Evolutionary conservation across 2,329 filamentous ascomycete species (phyloP).

Genomic region (Epichloe glyceriae): DNA sequence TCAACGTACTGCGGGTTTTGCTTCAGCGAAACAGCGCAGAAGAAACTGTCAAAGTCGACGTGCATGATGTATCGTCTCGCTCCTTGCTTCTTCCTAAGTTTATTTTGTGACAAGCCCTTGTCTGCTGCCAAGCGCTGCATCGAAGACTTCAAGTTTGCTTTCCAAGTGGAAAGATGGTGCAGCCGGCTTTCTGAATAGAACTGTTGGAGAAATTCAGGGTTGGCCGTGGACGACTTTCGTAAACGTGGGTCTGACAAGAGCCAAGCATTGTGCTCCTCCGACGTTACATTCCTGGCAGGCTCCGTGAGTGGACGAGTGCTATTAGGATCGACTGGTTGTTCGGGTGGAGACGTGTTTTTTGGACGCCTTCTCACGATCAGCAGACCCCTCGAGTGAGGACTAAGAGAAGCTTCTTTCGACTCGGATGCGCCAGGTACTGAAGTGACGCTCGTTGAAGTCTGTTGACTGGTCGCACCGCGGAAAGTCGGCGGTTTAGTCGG

Average conservation of each 20-base stretch:
- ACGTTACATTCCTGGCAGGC: slow-evolving; percentile 54
- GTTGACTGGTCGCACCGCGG: not conserved
- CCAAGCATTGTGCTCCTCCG: slow-evolving; percentile 84
- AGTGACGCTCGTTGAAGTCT: not conserved
- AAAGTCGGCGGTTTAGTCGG: slow-evolving; percentile 6
- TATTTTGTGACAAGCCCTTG: slow-evolving; percentile 35
- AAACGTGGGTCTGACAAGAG: slow-evolving; percentile 75
- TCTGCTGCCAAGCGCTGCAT: slow-evolving; percentile 71
- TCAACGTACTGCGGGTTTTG: slow-evolving; percentile 60
- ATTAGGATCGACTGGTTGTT: not conserved
- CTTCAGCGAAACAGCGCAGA: slow-evolving; percentile 80
- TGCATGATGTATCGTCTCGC: slow-evolving; percentile 76
- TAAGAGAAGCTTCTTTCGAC: not conserved
- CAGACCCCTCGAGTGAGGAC: not conserved
- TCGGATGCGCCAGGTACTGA: not conserved
- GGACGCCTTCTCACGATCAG: not conserved
- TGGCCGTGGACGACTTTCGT: slow-evolving; percentile 78
- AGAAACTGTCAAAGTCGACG: slow-evolving; percentile 97
- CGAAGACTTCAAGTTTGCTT: slow-evolving; percentile 80
- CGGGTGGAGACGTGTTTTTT: not conserved
- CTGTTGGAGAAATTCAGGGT: slow-evolving; percentile 86
- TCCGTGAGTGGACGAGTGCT: slow-evolving; percentile 3
- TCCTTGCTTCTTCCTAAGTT: slow-evolving; percentile 41
- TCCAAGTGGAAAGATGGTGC: slow-evolving; percentile 94
- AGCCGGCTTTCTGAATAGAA: slow-evolving; percentile 91